Percentiles rank a stretch among this genome's conserved stretches.
Conservation (phyloP, 139 green algal genomes). For the Chlamydomonas sp. region DNA sequence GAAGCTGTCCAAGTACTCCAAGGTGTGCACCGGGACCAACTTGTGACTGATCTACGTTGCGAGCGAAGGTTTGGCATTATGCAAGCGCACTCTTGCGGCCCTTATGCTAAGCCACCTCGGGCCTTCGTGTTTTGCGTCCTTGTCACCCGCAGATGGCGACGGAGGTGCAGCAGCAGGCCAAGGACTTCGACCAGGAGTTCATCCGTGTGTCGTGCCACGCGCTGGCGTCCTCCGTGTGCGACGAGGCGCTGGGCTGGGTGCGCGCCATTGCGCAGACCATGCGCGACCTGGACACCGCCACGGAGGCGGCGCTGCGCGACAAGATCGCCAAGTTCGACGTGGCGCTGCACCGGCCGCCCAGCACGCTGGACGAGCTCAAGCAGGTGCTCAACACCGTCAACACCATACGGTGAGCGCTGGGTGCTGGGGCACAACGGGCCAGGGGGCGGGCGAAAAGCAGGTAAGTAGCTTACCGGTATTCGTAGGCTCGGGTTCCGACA, state of each 20-base stretch:
- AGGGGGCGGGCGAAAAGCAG: too few relatives aligned
- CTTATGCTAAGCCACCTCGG: not conserved
- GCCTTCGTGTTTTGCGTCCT: not conserved
- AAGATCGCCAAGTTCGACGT: slow-evolving; percentile 45
- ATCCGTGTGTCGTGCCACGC: slow-evolving; percentile 70
- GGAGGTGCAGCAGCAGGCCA: slow-evolving; percentile 52
- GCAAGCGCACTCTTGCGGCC: not conserved
- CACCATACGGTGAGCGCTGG: slow-evolving; percentile 51
- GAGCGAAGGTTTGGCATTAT: not conserved
- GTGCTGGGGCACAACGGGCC: not conserved
- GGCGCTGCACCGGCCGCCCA: slow-evolving; percentile 50
- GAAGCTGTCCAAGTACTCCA: slow-evolving; percentile 80
- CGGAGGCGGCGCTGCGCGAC: slow-evolving; percentile 51
- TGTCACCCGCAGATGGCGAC: slow-evolving; percentile 41
- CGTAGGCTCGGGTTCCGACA: too few relatives aligned
- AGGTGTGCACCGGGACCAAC: slow-evolving; percentile 44
- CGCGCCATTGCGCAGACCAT: slow-evolving; percentile 72
- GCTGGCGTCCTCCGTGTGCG: slow-evolving; percentile 70
- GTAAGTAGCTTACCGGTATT: too few relatives aligned
- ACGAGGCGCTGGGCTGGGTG: slow-evolving; percentile 83
- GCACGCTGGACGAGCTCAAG: slow-evolving; percentile 83
- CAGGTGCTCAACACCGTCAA: slow-evolving; percentile 68
- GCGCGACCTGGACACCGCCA: slow-evolving; percentile 70
- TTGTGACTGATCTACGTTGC: not conserved
- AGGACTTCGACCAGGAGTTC: slow-evolving; percentile 76